Evolutionary conservation across 768 basidiomycete genomes (phyloP), one percentile per base, ranked within the genome.

Genomic region (Tylopilus rubrobrunneus): DNA sequence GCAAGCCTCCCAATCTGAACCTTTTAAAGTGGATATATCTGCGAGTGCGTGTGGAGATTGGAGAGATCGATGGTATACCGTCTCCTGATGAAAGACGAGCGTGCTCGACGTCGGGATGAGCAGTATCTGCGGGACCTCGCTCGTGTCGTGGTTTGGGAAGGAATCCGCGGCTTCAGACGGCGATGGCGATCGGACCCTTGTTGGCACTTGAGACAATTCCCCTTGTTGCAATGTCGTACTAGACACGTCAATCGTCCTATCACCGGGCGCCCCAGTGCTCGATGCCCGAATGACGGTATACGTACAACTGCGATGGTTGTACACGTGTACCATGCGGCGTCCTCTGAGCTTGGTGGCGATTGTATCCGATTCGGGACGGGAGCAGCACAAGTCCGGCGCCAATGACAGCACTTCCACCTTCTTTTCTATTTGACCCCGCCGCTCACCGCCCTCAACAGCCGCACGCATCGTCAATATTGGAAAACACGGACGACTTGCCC

Each of bases 161-260:
- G 31, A 41, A 5, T 51, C 53, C 14, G 48, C 21, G 8, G 53
- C 34, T 9, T 53, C 51, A 1, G 62, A 55, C 5, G 51, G 40
- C 2, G 57, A 59, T 29, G 49, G n/a, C 4, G 44, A 40, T 15
- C 53, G 50, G 2, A 19, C 5, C n/a, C 15, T 41, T 17, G 49
- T 5, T 56, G 40, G 37, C 51, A 61, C 47, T 1, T 60, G 31
- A 7, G 52, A 7, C 3, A 33, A 1, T 8, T 6, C 39, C 23
- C 3, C 19, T 5, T 19, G 15, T 7, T 12, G 40, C 27, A 39
- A 36, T 7, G 45, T 50, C 25, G 78, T 64, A 23, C 73, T 75
- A 0, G 92, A 93, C 34, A 96, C 73, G 64, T 97, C 94, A 50
- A 97, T 68, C 41, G 83, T 77, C 42, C 92, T 80, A 49, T 88